Conservation (phyloP, 108 stramenopile species). For the Skeletonema marinoi region DNA sequence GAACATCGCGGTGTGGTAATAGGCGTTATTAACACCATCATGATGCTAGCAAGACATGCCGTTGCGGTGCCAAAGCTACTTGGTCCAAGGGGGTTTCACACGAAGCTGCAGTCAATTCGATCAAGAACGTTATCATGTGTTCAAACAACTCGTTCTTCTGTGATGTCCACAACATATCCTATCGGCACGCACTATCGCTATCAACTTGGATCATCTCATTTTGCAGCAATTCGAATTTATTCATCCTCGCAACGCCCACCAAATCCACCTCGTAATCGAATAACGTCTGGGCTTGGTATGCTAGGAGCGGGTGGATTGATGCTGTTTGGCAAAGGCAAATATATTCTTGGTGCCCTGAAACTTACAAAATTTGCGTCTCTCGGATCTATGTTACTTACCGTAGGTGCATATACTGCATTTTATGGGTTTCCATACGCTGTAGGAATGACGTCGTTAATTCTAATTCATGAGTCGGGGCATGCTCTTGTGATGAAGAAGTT, state of each 20-base stretch:
- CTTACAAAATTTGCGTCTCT: conserved; percentile 88
- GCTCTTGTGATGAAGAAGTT: conserved; percentile 74
- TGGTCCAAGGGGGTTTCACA: not conserved
- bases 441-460: conserved; percentile 90
- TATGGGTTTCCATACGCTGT: conserved; percentile 90
- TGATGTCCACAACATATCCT: not conserved
- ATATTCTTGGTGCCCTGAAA: conserved; percentile 87
- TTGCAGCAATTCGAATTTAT: conserved; percentile 25
- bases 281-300: conserved; percentile 54
- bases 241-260: conserved; percentile 24
- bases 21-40: not conserved
- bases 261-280: conserved; percentile 36
- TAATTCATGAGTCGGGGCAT: conserved; percentile 91
- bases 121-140: not conserved
- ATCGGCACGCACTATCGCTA: not conserved
- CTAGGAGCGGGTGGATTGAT: conserved; percentile 66
- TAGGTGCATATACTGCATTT: conserved; percentile 86
- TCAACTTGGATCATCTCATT: conserved; percentile 17
- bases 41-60: not conserved
- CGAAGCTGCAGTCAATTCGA: not conserved
- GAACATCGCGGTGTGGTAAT: too few species aligned
- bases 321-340: conserved; percentile 88
- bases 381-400: conserved; percentile 85
- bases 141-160: not conserved
- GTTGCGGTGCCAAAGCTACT: not conserved